Evolutionary conservation across 1,284 basidiomycete genomes (phyloP), one percentile per base, ranked within the genome.

Genomic region (Ceratobasidium sp.): DNA sequence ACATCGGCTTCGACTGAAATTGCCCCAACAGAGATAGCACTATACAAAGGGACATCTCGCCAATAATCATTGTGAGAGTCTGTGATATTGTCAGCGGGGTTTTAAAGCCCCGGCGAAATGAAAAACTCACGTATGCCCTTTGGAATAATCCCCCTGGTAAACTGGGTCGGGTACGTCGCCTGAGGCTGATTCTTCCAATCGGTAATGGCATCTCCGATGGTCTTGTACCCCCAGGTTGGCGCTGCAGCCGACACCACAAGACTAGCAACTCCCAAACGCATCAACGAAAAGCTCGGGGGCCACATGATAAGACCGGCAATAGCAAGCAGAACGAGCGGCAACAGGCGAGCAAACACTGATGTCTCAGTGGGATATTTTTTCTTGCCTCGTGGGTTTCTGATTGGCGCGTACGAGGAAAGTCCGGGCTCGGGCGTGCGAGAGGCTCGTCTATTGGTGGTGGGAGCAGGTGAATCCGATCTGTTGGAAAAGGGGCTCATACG

Each of bases 171-270:
- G 61, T 73, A 73, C 2, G 57, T 73, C 44, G 70, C 40, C 57
- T 73, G 70, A 15, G 70, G 70, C 22, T 73, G 70, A 37, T 73
- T 73, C 37, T 73, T 73, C 70, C 70, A 73, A 37, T 73, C 70
- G 11, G 57, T n/a, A 49, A 73, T 73, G 29, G 59, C 70, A 1
- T 73, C 70, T 7, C 57, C 70, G 34, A 73, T 73, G 6, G 56
- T 73, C 19, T 52, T 61, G 32, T 73, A 73, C 4, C 40, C 70
- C 22, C 22, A 61, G 2, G 29, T 29, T 17, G 68, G 54, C 6
- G 13, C 29, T 17, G 37, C 40, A 5, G 70, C 43, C 22, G 46
- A 57, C 22, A 62, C 25, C 11, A 25, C 57, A 11, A 73, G 46
- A 15, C 70, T 57, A 59, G 70, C 59, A 22, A 73, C 70, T 15